phyloP scores from a whole-genome alignment of 495 filamentous ascomycete species.

The Xylaria grammica region DNA sequence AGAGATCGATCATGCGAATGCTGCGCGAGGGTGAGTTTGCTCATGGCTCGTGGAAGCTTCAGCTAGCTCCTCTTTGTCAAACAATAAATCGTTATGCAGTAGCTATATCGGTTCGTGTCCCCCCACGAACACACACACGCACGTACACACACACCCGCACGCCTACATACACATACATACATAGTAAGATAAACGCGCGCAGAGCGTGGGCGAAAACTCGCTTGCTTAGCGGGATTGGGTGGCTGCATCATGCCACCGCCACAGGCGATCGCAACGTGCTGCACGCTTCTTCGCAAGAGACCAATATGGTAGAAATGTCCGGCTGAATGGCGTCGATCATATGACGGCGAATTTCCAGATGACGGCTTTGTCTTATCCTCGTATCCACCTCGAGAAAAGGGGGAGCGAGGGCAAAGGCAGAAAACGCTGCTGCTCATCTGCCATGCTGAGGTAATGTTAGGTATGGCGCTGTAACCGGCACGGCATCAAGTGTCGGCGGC shows the following conservation, averaged over 20 bases:
- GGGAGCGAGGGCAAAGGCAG: not conserved
- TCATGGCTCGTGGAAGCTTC: not conserved
- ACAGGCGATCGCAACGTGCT: slow-evolving; percentile 17
- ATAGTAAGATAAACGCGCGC: slow-evolving; percentile 21
- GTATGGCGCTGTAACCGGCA: slow-evolving; percentile 15
- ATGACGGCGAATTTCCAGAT: slow-evolving; percentile 30
- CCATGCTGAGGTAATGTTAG: not conserved
- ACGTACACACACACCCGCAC: not conserved
- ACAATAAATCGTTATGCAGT: slow-evolving; percentile 10
- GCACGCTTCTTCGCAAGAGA: slow-evolving; percentile 27
- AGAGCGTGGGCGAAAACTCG: slow-evolving; percentile 15
- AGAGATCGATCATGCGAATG: slow-evolving; percentile 27
- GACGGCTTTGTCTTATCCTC: slow-evolving; percentile 17
- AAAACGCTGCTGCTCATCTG: not conserved
- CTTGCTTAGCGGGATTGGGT: slow-evolving; percentile 15
- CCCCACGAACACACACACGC: slow-evolving; percentile 3
- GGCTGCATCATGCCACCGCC: slow-evolving; percentile 27
- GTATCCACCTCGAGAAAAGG: not conserved
- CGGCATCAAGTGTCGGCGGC: too few species aligned
- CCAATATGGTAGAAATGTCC: slow-evolving; percentile 50
- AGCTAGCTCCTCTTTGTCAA: slow-evolving; percentile 16
- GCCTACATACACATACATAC: slow-evolving; percentile 3
- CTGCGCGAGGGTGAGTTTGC: slow-evolving; percentile 18
- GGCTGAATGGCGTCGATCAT: slow-evolving; percentile 53
- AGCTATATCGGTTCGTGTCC: slow-evolving; percentile 18